These are phyloP conservation scores for Basidioascus undulatus DNA, from an alignment of 768 basidiomycete species.

Conservation along the genomic window DNA sequence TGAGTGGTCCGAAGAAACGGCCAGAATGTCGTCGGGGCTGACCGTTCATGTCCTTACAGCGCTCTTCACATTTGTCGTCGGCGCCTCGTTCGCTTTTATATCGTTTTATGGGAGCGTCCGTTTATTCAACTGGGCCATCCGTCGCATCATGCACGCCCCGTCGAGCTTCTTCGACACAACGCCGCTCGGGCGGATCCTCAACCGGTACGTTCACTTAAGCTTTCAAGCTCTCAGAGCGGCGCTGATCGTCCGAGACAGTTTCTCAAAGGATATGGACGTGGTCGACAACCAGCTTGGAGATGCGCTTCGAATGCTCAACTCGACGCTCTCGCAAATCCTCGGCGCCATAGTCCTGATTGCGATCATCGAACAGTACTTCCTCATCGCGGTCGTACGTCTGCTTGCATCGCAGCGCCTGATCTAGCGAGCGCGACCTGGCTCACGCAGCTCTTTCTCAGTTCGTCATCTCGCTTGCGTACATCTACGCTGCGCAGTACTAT, in stretches of 20 bases:
- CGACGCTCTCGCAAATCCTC: slow-evolving; percentile 37
- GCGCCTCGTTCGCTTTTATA: slow-evolving; percentile 16
- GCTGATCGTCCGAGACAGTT: no score
- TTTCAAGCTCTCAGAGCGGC: no score
- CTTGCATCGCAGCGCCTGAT: no score
- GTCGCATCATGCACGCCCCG: slow-evolving; percentile 50
- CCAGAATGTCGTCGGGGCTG: no score
- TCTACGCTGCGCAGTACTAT: slow-evolving; percentile 56
- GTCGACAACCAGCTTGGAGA: slow-evolving; percentile 35
- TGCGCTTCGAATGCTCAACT: slow-evolving; percentile 44
- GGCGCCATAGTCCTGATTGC: slow-evolving; percentile 53
- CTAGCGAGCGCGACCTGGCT: no score
- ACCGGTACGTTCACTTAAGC: no score
- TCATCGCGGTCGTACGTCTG: no score
- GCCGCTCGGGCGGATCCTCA: slow-evolving; percentile 51
- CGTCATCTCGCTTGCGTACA: slow-evolving; percentile 34
- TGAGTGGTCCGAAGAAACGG: no score
- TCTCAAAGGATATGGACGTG: no score
- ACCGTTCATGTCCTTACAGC: slow-evolving; percentile 43
- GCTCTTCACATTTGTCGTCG: slow-evolving; percentile 40
- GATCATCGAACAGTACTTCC: slow-evolving; percentile 52
- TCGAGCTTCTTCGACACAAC: slow-evolving; percentile 48
- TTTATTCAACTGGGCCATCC: slow-evolving; percentile 32
- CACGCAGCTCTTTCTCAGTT: no score
- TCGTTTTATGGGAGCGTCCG: slow-evolving; percentile 3